These are phyloP conservation scores for Serendipita indica DNA, from an alignment of 768 basidiomycete species.

Conservation along the genomic window DNA sequence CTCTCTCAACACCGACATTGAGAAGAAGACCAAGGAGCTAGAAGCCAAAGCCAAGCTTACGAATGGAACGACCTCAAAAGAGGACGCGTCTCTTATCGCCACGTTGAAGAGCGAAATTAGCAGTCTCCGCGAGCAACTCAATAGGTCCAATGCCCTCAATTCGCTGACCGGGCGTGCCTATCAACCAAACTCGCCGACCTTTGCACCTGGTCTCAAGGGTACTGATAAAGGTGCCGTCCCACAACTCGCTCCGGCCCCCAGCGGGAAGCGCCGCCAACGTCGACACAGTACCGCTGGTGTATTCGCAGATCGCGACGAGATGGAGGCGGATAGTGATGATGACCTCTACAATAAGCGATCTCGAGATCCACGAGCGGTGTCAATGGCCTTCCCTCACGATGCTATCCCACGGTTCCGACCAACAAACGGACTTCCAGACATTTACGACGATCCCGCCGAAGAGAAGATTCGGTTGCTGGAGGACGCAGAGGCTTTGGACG, in stretches of 20 bases:
- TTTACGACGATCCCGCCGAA: conserved; percentile 81
- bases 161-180: conserved; percentile 63
- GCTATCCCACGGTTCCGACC: conserved; percentile 52
- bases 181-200: conserved; percentile 70
- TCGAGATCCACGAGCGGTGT: conserved; percentile 74
- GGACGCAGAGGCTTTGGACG: conserved; percentile 76
- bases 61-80: conserved; percentile 37
- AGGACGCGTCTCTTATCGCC: conserved; percentile 75
- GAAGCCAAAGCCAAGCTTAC: conserved; percentile 56
- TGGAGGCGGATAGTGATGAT: conserved; percentile 55
- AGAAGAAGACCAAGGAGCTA: conserved; percentile 55
- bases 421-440: conserved; percentile 50
- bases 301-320: conserved; percentile 42
- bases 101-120: conserved; percentile 87
- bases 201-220: conserved; percentile 60
- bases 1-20: conserved; percentile 64
- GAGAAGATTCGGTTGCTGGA: conserved; percentile 92
- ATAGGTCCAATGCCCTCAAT: conserved; percentile 86
- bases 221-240: conserved; percentile 34
- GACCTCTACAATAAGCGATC: conserved; percentile 59
- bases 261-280: conserved; percentile 50
- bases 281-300: conserved; percentile 79
- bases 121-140: conserved; percentile 85
- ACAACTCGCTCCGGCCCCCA: conserved; percentile 20
- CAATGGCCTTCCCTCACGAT: conserved; percentile 75